Base-by-base conservation (phyloP, 768 basidiomycete genomes). In the Atractiella rhizophila region DNA sequence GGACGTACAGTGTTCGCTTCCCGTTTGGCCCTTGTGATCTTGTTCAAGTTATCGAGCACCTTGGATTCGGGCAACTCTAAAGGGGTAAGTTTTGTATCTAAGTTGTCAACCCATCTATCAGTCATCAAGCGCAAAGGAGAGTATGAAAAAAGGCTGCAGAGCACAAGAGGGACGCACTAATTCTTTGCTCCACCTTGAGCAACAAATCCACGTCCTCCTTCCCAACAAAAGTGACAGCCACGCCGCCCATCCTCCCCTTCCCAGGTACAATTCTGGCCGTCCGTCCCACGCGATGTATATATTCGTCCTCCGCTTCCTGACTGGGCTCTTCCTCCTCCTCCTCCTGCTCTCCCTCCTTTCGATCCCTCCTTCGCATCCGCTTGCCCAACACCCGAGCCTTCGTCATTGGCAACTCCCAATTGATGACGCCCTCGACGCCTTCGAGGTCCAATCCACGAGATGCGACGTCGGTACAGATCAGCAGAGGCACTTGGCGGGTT, bases 231-330 rank as follows among this genome's bases (percentile, higher is more conserved):
- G 85, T 96, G 23, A 96, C 66, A 1, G 82, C 82, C 36, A 85
- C 62, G 52, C 91, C 91, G 2, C 76, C 78, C 52, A 71, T 67
- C 5, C 91, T 88, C 3, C 76, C 78, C 52, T 71, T 67, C 5
- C 91, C 91, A n/a, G n/a, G n/a, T n/a, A n/a, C n/a, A 10, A 76
- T 88, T 55, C 91, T 74, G 23, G 91, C 91, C 36, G 91, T 98
- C 56, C 91, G 70, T 51, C 91, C 91, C 1, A 98, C 91, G 18
- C 91, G 70, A 62, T 98, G 91, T 2, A 82, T 78, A 55, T 98
- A 98, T 56, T 88, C 86, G 57, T 88, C 88, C n/a, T n/a, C n/a
- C n/a, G n/a, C n/a, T n/a, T n/a, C n/a, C n/a, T n/a, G n/a, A n/a
- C n/a, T n/a, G 5, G 81, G 48, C 10, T 58, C 57, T n/a, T n/a